Conservation (phyloP, 192 early-diverging fungal species). For the Linnemannia schmuckeri region DNA sequence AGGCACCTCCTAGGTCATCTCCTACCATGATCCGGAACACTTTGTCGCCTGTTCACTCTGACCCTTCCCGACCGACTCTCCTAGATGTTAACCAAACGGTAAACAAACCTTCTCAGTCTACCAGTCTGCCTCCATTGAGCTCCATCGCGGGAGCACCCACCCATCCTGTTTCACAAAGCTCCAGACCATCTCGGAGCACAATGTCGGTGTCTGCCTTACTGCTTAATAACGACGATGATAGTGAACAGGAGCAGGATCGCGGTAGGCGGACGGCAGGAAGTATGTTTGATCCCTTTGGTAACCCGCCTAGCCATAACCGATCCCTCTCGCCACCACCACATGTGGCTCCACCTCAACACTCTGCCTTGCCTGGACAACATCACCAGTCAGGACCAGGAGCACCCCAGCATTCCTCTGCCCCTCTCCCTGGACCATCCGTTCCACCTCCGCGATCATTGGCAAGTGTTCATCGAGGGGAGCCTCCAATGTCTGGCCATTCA, state of each 20-base stretch:
- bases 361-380: neutral
- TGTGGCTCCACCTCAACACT: neutral
- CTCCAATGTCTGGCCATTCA: neutral
- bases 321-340: neutral
- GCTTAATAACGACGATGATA: constrained; percentile 38
- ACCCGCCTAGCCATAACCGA: neutral
- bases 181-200: constrained; percentile 31
- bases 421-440: neutral
- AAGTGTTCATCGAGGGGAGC: neutral
- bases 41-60: neutral
- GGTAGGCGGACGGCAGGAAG: constrained; percentile 12
- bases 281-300: constrained; percentile 35
- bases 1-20: neutral
- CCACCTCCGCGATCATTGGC: neutral
- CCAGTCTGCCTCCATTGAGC: constrained; percentile 22
- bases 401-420: neutral
- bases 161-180: neutral
- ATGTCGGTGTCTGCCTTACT: constrained; percentile 52
- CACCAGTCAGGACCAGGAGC: neutral
- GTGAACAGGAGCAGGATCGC: constrained; percentile 7
- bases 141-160: neutral
- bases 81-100: neutral
- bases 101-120: neutral
- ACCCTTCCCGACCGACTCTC: neutral
- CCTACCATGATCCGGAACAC: neutral